Evolutionary conservation across 2,329 filamentous ascomycete genomes (phyloP), one percentile per base, ranked within the genome.

Genomic region (Didymella keratinophila): DNA sequence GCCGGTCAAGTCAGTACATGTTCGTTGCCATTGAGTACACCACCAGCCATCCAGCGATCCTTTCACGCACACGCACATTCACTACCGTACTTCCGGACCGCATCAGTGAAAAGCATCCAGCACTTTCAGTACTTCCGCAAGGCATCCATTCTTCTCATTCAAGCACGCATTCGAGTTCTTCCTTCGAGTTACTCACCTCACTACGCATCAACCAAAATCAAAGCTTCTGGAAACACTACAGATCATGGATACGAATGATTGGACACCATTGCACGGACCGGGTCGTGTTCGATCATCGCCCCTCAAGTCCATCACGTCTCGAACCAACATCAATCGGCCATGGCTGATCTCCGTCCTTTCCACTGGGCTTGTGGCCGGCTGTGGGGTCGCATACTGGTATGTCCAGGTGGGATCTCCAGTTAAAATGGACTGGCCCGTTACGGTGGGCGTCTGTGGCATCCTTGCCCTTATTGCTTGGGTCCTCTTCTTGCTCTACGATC

Each of bases 401-500:
- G 20, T 41, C n/a, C 25, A 12, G 3, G 21, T 30, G 25, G n/a
- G 6, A 0, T 7, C 27, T 21, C 27, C 16, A 20, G n/a, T 45
- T 7, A n/a, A 18, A 6, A n/a, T 14, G 23, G 41, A 32, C 20
- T 32, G 44, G 36, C 52, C 52, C 2, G 28, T 21, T 0, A 30
- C 32, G 2, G 6, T 16, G 2, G 28, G 36, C 3, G 28, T 30
- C 2, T 28, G 7, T 9, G 2, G 20, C 9, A 16, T n/a, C 3
- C 1, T 28, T 12, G 10, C 11, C 8, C 21, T 47, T 5, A 30
- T 23, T 8, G 14, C 39, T 0, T 66, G 64, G 64, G 50, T 36
- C 2, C 5, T 44, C 16, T 64, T 63, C 45, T 54, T 66, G 14
- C 36, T 62, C 10, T 30, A 32, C 20, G 64, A 63, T 27, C 41